Base-by-base conservation (phyloP, 202 grass and related monocot genomes). In the Zoysia matrella region DNA sequence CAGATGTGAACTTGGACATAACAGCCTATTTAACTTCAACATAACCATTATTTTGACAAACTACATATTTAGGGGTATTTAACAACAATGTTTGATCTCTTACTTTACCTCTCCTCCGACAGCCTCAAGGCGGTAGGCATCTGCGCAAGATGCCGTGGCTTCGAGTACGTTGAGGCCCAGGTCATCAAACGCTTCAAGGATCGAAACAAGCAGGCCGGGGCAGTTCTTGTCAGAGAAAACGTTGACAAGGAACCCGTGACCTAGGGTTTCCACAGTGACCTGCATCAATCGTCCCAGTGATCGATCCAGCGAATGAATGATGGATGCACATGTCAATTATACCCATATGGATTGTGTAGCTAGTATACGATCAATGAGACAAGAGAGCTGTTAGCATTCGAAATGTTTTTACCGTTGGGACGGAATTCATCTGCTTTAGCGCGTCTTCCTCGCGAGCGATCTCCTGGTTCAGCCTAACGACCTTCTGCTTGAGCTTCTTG, bases 131-230 rank as follows among this genome's bases (percentile, higher is more conserved):
- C 83, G 90, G 80, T 93, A 97, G 4, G 88, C 68, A 66, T 89
- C 90, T 8, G 86, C 79, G n/a, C 90, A 96, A 18, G 88, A 89
- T 47, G 86, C 86, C 61, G 82, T 85, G 60, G 90, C 93, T 61
- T 93, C 54, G 65, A 89, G 80, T 73, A 97, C 88, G 56, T 73
- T 82, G 68, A 97, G 87, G 9, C 93, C 90, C 76, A 97, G 62
- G 75, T 97, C 90, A 47, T 93, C 88, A 42, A 97, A 97, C 15
- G 86, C 90, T 77, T 93, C 88, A 5, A 97, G 80, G 52, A 93
- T 78, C 15, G 88, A 77, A 82, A 87, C 90, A 41, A 97, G 86
- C 74, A 96, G 67, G 13, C 83, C 73, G 10, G 90, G 86, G 39
- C 61, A 83, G 74, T 81, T 89, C 82, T 87, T 90, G 69, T 91